Evolutionary conservation across 2,329 filamentous ascomycete species (phyloP), one percentile per base, ranked within the genome.

Genomic region (Xylariaceae sp.): DNA sequence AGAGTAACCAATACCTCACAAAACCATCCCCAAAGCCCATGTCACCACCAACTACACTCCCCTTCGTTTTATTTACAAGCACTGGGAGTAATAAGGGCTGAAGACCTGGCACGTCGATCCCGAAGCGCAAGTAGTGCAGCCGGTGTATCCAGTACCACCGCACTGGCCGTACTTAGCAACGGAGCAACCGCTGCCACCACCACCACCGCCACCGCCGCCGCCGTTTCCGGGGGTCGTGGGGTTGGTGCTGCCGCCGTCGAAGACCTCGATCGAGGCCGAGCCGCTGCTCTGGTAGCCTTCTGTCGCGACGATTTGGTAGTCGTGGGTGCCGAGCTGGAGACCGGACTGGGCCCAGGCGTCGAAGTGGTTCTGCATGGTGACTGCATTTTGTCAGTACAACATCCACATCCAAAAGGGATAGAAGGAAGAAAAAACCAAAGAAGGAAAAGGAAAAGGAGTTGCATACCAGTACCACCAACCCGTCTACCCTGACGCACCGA

Each of bases 401-500:
- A n/a, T n/a, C n/a, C n/a, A n/a, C n/a, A n/a, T n/a, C n/a, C n/a
- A n/a, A n/a, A n/a, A n/a, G n/a, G n/a, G n/a, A n/a, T n/a, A n/a
- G n/a, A n/a, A n/a, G n/a, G n/a, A n/a, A n/a, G n/a, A n/a, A n/a
- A n/a, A n/a, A n/a, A n/a, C n/a, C n/a, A n/a, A n/a, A n/a, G n/a
- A n/a, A n/a, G n/a, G n/a, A n/a, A n/a, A n/a, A n/a, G n/a, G n/a
- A n/a, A n/a, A n/a, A n/a, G n/a, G n/a, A n/a, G n/a, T n/a, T n/a
- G n/a, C n/a, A 30, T 50, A 63, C 62, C 62, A 35, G 59, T 62
- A n/a, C 63, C 63, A 17, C 75, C 73, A 23, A 74, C 72, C 45
- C 78, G 74, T 73, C 82, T 77, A 52, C 59, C 66, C 59, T 71
- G 68, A 56, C 81, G 75, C 13, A 84, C 76, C 18, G 75, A 78